A percentile compares a stretch with the other conserved stretches of the same genome.
Conservation (phyloP, 2,329 filamentous ascomycete genomes). For the Talaromyces piceae region DNA sequence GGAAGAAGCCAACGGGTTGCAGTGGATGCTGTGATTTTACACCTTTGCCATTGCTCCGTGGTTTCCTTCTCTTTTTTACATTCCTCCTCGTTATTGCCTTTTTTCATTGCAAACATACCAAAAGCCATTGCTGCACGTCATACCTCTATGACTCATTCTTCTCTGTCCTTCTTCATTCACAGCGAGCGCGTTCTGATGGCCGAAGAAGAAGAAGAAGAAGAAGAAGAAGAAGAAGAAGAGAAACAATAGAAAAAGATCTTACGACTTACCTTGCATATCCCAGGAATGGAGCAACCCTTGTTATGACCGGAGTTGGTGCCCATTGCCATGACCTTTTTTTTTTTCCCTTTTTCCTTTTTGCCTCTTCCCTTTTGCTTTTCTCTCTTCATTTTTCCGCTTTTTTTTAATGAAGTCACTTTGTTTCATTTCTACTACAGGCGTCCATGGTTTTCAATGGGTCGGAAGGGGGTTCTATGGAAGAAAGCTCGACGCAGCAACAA, state of each 20-base stretch:
- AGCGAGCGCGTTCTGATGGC: too few relatives aligned
- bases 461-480: too few relatives aligned
- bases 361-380: neutral
- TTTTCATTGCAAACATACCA: neutral
- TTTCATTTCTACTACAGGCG: constrained; percentile 3
- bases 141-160: too few relatives aligned
- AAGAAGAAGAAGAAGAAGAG: too few relatives aligned
- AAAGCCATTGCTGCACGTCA: too few relatives aligned
- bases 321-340: neutral
- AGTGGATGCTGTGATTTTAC: constrained; percentile 72
- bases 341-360: neutral
- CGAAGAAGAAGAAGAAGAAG: too few relatives aligned
- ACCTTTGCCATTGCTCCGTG: too few relatives aligned
- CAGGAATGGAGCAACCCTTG: neutral
- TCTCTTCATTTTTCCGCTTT: neutral
- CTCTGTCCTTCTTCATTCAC: neutral
- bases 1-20: constrained; percentile 85
- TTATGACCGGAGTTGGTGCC: neutral
- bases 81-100: too few relatives aligned
- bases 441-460: neutral
- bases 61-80: too few relatives aligned
- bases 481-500: neutral
- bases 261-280: neutral
- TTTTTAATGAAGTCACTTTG: neutral
- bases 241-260: too few relatives aligned